phyloP scores from a whole-genome alignment of 768 basidiomycete species.

The Dacryopinax spathularia region DNA sequence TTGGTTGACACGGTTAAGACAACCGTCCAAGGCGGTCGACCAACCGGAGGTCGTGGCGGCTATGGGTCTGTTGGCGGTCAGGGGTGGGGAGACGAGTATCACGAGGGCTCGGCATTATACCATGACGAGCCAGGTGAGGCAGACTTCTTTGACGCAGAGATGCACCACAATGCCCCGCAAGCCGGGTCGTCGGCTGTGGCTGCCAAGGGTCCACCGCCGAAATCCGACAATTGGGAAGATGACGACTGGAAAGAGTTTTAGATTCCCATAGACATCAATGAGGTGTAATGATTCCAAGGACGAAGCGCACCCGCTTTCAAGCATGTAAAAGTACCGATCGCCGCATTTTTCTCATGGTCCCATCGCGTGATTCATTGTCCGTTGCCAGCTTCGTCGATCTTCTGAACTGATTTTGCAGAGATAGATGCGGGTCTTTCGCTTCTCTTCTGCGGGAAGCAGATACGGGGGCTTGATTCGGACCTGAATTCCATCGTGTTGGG shows the following conservation, averaged over 20 bases:
- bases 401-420: not conserved
- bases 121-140: constrained; percentile 37
- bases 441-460: not conserved
- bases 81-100: constrained; percentile 27
- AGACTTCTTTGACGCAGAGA: constrained; percentile 45
- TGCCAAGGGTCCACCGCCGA: constrained; percentile 23
- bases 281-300: not conserved
- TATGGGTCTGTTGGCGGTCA: constrained; percentile 35
- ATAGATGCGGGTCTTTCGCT: not conserved
- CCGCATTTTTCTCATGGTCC: not conserved
- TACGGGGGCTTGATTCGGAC: not conserved
- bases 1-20: constrained; percentile 53
- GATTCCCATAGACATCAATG: constrained; percentile 5
- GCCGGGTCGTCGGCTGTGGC: constrained; percentile 12
- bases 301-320: not conserved
- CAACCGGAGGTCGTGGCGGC: constrained; percentile 23
- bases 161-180: constrained; percentile 13
- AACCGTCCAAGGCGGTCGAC: constrained; percentile 39
- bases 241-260: constrained; percentile 76
- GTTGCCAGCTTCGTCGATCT: not conserved
- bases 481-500: not conserved
- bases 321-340: not conserved
- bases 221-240: constrained; percentile 26
- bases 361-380: not conserved
- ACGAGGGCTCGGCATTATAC: constrained; percentile 49